Conservation (phyloP, 176 grass and related monocot genomes). For the Thinopyrum elongatum region DNA sequence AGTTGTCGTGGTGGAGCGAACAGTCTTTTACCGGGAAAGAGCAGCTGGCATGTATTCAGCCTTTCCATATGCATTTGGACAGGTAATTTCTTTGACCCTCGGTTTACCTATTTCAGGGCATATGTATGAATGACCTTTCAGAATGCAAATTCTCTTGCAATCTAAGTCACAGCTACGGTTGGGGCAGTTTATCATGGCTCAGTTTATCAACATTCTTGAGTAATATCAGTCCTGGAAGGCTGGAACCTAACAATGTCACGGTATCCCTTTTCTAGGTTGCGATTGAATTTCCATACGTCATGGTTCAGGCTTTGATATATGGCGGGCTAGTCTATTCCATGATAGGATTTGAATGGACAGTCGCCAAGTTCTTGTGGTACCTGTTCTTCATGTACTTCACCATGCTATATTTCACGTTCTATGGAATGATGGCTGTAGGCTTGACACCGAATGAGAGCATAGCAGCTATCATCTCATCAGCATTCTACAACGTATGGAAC, state of each 20-base stretch:
- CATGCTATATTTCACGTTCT: constrained; percentile 75
- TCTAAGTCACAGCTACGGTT: constrained; percentile 1
- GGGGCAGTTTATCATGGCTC: neutral
- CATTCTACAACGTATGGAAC: constrained; percentile 82
- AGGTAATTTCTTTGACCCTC: constrained; percentile 34
- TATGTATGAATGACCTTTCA: neutral
- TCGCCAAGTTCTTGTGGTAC: constrained; percentile 78
- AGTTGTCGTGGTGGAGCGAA: constrained; percentile 70
- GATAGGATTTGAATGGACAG: constrained; percentile 82
- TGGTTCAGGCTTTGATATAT: constrained; percentile 62
- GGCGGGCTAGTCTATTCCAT: constrained; percentile 57
- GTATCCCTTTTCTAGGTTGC: constrained; percentile 41
- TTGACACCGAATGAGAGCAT: constrained; percentile 68
- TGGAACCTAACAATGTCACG: constrained; percentile 5
- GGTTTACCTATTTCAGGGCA: neutral
- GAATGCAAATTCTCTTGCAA: neutral
- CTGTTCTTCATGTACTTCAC: constrained; percentile 93
- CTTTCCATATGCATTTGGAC: constrained; percentile 90
- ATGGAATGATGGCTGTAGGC: constrained; percentile 80
- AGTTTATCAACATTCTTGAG: neutral
- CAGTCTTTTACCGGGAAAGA: constrained; percentile 80
- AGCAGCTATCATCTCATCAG: constrained; percentile 62
- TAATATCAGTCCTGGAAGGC: neutral
- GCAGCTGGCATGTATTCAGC: constrained; percentile 88
- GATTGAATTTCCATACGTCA: constrained; percentile 63